phyloP scores from a whole-genome alignment of 441 rosid genomes.

The Gossypium schwendimanii region DNA sequence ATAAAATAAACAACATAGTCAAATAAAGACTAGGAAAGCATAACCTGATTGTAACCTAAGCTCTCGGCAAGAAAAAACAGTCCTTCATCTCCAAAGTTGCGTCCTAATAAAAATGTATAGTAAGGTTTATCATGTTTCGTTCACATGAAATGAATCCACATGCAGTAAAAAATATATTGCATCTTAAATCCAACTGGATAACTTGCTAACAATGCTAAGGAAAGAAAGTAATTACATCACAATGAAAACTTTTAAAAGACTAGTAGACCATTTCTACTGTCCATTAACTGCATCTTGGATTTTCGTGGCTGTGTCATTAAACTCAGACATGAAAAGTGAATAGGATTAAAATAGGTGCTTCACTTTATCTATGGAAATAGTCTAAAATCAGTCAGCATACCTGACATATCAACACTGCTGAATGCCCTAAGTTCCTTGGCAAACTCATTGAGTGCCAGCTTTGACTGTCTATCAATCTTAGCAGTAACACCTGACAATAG shows the following conservation, averaged over 20 bases:
- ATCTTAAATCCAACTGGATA: background rate
- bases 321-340: background rate
- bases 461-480: constrained; percentile 63
- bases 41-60: constrained; percentile 86
- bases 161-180: constrained; percentile 1
- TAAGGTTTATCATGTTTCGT: constrained; percentile 4
- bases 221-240: background rate
- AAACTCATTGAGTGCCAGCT: constrained; percentile 74
- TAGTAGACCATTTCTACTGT: background rate
- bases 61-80: constrained; percentile 80
- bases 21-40: constrained; percentile 10
- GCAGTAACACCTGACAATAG: constrained; percentile 55
- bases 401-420: constrained; percentile 86
- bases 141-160: background rate
- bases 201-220: background rate
- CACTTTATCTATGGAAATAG: background rate
- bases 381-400: constrained; percentile 30
- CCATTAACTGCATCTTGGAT: background rate
- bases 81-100: constrained; percentile 92
- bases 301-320: background rate
- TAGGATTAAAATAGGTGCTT: background rate
- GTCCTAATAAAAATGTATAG: constrained; percentile 41
- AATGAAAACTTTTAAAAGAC: background rate
- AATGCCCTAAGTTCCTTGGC: constrained; percentile 73
- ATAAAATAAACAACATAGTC: background rate